These are phyloP conservation scores for Aspergillus costaricaensis DNA, from an alignment of 2,329 filamentous ascomycete genomes.

Conservation along the genomic window DNA sequence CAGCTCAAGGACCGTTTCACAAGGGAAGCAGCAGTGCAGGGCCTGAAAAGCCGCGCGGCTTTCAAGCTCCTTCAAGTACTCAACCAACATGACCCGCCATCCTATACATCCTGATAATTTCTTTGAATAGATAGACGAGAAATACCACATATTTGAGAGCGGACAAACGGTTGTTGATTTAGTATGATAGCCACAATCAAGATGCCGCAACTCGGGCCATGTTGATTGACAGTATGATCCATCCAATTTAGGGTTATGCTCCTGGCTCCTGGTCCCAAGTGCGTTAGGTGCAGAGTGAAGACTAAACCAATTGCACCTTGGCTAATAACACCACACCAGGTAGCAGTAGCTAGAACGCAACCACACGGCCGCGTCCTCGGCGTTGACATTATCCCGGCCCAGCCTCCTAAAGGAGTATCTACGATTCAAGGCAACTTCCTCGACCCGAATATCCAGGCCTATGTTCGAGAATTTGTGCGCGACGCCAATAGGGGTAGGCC, in stretches of 20 bases:
- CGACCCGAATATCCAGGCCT: constrained; percentile 68
- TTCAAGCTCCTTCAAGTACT: constrained; percentile 86
- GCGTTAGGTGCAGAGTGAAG: not conserved
- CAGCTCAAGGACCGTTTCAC: constrained; percentile 73
- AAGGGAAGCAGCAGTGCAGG: constrained; percentile 73
- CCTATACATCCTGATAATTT: not conserved
- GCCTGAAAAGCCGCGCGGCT: constrained; percentile 84
- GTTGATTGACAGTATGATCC: constrained; percentile 3
- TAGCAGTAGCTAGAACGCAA: constrained; percentile 75
- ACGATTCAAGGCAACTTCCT: constrained; percentile 95
- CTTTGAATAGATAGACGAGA: constrained; percentile 69
- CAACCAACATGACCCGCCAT: not conserved
- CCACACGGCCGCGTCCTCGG: constrained; percentile 81
- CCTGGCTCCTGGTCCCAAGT: constrained; percentile 65
- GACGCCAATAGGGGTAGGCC: constrained; percentile 62
- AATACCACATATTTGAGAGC: constrained; percentile 73
- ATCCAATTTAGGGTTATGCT: constrained; percentile 44
- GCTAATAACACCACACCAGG: constrained; percentile 52
- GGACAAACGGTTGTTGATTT: constrained; percentile 90
- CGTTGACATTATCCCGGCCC: constrained; percentile 90
- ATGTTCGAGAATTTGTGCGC: constrained; percentile 74
- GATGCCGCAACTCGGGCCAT: constrained; percentile 4
- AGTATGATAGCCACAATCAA: constrained; percentile 48
- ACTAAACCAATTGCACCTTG: not conserved
- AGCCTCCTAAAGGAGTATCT: constrained; percentile 87